These are phyloP conservation scores for Hordeum pubiflorum DNA, from an alignment of 202 grass and related monocot genomes.

Conservation along the genomic window DNA sequence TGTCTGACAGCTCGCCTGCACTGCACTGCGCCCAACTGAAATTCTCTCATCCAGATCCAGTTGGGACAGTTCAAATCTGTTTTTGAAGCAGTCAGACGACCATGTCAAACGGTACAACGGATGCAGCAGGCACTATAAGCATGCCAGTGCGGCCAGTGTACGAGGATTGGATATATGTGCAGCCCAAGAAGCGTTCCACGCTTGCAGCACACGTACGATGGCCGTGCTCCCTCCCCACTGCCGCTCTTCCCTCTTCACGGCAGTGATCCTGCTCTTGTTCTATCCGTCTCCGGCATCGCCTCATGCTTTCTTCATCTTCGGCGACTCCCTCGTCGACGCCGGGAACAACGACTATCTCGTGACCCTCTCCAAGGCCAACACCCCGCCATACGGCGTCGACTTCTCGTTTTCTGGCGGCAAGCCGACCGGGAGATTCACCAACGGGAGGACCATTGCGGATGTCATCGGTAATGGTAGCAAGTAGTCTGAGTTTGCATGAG, in stretches of 20 bases:
- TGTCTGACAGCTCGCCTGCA: background rate
- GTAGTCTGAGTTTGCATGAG: background rate
- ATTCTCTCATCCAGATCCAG: background rate
- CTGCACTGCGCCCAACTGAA: background rate
- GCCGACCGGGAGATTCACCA: conserved; percentile 87
- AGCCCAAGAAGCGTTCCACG: background rate
- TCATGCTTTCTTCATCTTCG: conserved; percentile 64
- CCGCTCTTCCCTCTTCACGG: conserved; percentile 17
- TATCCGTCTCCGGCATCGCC: conserved; percentile 25
- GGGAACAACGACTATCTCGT: conserved; percentile 90
- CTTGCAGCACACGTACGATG: conserved; percentile 23
- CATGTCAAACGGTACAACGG: conserved; percentile 19
- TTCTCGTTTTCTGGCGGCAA: conserved; percentile 59
- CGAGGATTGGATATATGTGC: conserved; percentile 20
- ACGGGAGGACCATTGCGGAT: conserved; percentile 78
- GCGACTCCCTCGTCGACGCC: conserved; percentile 80
- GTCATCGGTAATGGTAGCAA: conserved; percentile 49
- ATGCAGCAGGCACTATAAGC: background rate
- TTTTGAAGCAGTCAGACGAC: conserved; percentile 29
- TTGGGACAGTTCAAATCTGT: background rate
- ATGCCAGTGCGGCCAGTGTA: background rate
- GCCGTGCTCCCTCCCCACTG: conserved; percentile 15
- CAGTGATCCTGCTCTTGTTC: conserved; percentile 28
- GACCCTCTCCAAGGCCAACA: conserved; percentile 73
- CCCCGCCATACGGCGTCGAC: conserved; percentile 72